Base-by-base conservation (phyloP, 2,329 filamentous ascomycete genomes). In the Aspergillus ochraceus region DNA sequence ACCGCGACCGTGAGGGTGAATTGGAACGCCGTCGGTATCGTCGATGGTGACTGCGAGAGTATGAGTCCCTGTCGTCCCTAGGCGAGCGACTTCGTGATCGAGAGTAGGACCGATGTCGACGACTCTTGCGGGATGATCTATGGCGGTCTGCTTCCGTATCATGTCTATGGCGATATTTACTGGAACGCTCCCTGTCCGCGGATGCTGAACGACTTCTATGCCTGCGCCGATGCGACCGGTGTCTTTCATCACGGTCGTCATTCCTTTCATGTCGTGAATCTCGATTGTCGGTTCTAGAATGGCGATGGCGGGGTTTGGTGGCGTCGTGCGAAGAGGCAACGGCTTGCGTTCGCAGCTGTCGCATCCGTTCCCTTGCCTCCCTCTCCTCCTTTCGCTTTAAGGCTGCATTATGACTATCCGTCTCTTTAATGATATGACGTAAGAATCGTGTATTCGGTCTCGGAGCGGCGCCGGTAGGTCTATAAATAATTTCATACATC, bases 381-480 rank as follows among this genome's bases (percentile, higher is more conserved):
- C 90, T 87, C 26, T 88, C 88, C 74, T 98, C 94, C 70, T 89
- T 96, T 0, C 90, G 91, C 19, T 92, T 85, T 30, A 98, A 81
- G 0, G 91, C 90, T 24, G 90, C 87, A 83, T 99, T 99, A 77
- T 99, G 94, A 56, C 78, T 89, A 68, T 96, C 90, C 9, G 92
- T 96, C 66, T 95, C 90, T 64, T 89, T 90, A 62, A 99, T 91
- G 58, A 98, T 90, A 69, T 95, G 90, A 59, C 88, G 88, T 47
- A 99, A 79, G 72, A 98, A 98, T 36, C 90, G 86, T 0, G 91
- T 97, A 70, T 99, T 98, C 3, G 94, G 93, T 73, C 94, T 97
- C 0, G 91, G 91, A 64, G 84, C 85, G 55, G 88, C 86, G 66
- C 85, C 84, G 50, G 84, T 77, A 59, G 88, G 85, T 70, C 86